phyloP scores from a whole-genome alignment of 1,139 yeast species.

The Scheffersomyces titani region DNA sequence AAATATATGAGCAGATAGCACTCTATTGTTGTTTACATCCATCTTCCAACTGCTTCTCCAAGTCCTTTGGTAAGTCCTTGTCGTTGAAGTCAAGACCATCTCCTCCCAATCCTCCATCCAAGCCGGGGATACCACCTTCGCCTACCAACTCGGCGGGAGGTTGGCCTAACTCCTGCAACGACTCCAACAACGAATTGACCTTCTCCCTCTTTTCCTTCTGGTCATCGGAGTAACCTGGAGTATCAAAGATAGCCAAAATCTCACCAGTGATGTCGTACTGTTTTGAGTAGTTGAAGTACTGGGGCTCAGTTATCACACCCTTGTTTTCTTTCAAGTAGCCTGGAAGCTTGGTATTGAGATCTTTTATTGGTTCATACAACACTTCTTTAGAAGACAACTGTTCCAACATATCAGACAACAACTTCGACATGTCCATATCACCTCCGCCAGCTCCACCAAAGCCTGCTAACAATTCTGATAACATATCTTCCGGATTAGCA shows the following conservation, averaged over 20 bases:
- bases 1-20: background rate
- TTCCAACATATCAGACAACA: conserved; percentile 76
- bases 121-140: conserved; percentile 62
- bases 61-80: conserved; percentile 48
- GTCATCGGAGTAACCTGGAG: conserved; percentile 52
- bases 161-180: conserved; percentile 79
- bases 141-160: conserved; percentile 84
- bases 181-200: conserved; percentile 60
- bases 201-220: conserved; percentile 52
- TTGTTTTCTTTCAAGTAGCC: conserved; percentile 57
- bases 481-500: conserved; percentile 58
- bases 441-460: conserved; percentile 44
- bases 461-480: conserved; percentile 54
- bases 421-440: conserved; percentile 57
- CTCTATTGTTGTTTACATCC: conserved; percentile 22
- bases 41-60: conserved; percentile 45
- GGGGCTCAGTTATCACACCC: conserved; percentile 44
- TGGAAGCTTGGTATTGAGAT: conserved; percentile 70
- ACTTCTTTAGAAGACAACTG: conserved; percentile 86
- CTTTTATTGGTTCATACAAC: conserved; percentile 85
- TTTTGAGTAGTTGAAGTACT: conserved; percentile 50
- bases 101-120: conserved; percentile 33
- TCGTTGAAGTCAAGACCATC: conserved; percentile 40
- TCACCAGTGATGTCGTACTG: conserved; percentile 58
- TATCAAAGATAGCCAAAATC: conserved; percentile 60